Conservation (phyloP, 2,329 filamentous ascomycete genomes). For the Aurifilum marmelostoma region DNA sequence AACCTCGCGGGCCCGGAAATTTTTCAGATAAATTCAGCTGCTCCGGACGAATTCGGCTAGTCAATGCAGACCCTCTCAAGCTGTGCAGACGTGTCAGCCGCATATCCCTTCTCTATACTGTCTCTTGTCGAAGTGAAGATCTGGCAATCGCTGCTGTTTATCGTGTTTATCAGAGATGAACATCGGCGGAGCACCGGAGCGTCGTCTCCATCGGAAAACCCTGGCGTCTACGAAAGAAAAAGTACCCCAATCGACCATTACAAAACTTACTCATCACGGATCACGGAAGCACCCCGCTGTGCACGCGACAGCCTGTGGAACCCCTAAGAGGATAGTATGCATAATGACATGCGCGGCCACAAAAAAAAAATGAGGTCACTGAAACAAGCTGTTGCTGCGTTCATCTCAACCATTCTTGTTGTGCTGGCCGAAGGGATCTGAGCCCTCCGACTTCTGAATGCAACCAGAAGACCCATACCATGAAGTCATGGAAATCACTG, state of each 20-base stretch:
- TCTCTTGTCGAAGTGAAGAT: not conserved
- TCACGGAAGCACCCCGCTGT: not conserved
- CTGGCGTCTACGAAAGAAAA: not conserved
- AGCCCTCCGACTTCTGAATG: not conserved
- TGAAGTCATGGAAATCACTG: not conserved
- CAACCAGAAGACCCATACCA: not conserved
- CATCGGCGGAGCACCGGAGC: not conserved
- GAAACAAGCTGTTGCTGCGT: constrained; percentile 1
- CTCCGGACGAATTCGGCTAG: constrained; percentile 3
- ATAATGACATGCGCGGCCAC: not conserved
- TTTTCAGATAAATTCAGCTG: not conserved
- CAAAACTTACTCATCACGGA: not conserved
- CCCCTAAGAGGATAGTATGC: not conserved
- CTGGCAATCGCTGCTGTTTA: not conserved
- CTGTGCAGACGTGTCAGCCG: constrained; percentile 4
- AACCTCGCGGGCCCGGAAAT: constrained; percentile 1
- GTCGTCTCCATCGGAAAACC: not conserved
- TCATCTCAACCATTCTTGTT: not conserved
- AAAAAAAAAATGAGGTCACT: constrained; percentile 3
- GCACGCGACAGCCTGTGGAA: constrained; percentile 2
- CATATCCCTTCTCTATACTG: not conserved
- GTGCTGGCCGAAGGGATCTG: not conserved
- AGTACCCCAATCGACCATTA: not conserved
- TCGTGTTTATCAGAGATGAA: not conserved
- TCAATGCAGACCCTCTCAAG: not conserved